These are phyloP conservation scores for Copromyces sp. DNA, from an alignment of 495 filamentous ascomycete species.

Conservation along the genomic window DNA sequence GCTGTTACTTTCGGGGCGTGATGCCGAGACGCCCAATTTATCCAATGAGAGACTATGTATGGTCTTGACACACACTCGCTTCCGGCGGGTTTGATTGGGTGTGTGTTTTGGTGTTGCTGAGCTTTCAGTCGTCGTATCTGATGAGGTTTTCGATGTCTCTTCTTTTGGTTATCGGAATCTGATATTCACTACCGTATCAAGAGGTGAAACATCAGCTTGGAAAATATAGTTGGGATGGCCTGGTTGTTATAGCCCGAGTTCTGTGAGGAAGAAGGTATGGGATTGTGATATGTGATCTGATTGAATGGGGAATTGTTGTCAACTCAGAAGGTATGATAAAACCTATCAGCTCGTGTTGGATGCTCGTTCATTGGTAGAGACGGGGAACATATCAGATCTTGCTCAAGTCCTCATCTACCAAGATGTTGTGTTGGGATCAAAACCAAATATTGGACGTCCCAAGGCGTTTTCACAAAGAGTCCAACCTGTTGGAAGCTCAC, in stretches of 20 bases:
- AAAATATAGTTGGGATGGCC: neutral
- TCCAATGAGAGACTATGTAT: neutral
- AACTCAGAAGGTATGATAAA: neutral
- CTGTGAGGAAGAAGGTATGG: no score
- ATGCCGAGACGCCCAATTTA: neutral
- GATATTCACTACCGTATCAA: neutral
- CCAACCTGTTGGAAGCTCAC: neutral
- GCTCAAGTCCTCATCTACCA: neutral
- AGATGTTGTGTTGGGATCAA: neutral
- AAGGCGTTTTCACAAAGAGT: neutral
- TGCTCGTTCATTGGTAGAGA: neutral
- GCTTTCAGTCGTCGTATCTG: neutral
- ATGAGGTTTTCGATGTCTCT: neutral
- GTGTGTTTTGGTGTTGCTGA: neutral
- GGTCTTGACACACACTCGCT: neutral
- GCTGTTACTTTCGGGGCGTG: neutral
- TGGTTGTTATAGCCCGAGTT: neutral
- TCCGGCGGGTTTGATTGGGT: neutral
- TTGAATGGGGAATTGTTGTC: neutral
- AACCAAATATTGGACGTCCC: neutral
- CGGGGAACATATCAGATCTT: neutral
- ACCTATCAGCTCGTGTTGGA: neutral
- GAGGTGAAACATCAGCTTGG: neutral
- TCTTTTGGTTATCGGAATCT: neutral
- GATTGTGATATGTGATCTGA: neutral